phyloP scores from a whole-genome alignment of 2,329 filamentous ascomycete genomes.

The Epichloe elymi region DNA sequence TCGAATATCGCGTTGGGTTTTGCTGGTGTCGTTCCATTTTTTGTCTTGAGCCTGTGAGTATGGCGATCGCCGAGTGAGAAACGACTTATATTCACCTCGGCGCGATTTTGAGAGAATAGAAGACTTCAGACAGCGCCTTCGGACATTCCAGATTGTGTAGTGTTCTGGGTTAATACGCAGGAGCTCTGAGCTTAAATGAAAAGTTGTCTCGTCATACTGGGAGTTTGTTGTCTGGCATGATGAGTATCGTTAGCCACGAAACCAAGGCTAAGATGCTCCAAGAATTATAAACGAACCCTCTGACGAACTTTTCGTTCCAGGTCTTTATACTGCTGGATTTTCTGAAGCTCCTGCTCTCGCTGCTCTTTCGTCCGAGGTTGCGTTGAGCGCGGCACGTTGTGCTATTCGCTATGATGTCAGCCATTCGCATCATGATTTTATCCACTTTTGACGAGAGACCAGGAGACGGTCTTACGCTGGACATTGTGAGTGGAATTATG shows the following conservation, averaged over 20 bases:
- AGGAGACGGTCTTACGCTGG: not conserved
- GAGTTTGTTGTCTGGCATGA: not conserved
- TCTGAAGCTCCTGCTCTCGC: slow-evolving; percentile 52
- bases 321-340: slow-evolving; percentile 58
- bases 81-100: not conserved
- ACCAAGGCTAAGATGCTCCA: not conserved
- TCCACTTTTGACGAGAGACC: not conserved
- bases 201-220: slow-evolving; percentile 2
- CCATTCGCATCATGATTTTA: not conserved
- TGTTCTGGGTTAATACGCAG: slow-evolving; percentile 73
- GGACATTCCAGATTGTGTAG: slow-evolving; percentile 84
- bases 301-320: slow-evolving; percentile 50
- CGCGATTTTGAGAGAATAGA: not conserved
- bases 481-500: not conserved
- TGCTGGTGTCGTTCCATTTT: not conserved
- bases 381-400: slow-evolving; percentile 60
- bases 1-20: not conserved
- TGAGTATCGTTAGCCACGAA: not conserved
- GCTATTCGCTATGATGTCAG: slow-evolving; percentile 3
- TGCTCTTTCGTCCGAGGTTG: slow-evolving; percentile 49
- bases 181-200: slow-evolving; percentile 40
- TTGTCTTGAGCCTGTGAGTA: not conserved
- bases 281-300: slow-evolving; percentile 1
- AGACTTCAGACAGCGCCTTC: slow-evolving; percentile 56
- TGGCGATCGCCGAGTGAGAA: not conserved